phyloP scores from a whole-genome alignment of 1,139 yeast genomes.

The Candida pseudoviswanathii region DNA sequence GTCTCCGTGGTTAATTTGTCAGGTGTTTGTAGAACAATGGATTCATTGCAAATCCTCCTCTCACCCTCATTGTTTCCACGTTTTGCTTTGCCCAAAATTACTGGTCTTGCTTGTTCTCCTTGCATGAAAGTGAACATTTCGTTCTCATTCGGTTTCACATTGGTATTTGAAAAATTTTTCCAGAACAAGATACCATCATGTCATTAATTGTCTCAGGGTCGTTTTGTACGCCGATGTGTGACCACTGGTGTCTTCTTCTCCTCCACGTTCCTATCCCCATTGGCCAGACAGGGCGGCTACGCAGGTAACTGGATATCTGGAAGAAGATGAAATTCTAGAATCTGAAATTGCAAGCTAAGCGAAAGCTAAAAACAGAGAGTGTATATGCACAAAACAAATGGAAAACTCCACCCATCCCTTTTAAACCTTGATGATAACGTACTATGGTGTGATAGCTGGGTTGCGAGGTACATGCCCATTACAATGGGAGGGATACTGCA shows the following conservation, averaged over 20 bases:
- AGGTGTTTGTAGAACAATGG: neutral
- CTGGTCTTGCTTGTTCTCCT: neutral
- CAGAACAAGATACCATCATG: neutral
- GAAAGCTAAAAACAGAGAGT: neutral
- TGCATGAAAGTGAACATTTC: neutral
- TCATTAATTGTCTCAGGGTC: neutral
- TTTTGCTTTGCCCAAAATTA: neutral
- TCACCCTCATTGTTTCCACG: neutral
- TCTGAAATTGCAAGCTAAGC: neutral
- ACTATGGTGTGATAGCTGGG: too few relatives aligned
- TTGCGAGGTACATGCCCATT: neutral
- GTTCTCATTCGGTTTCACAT: neutral
- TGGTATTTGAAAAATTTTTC: neutral
- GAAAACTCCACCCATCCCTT: too few relatives aligned
- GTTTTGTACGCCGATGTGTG: too few relatives aligned
- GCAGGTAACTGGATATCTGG: neutral
- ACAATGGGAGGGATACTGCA: neutral
- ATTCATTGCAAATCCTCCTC: slow-evolving; percentile 1
- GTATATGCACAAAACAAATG: too few relatives aligned
- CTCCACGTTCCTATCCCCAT: too few relatives aligned
- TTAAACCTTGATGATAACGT: too few relatives aligned
- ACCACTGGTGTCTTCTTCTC: too few relatives aligned
- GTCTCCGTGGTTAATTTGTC: neutral
- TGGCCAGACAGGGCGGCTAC: too few relatives aligned
- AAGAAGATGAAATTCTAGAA: neutral